These are phyloP conservation scores for Coffea humblotiana DNA, from an alignment of 305 asterid genomes.

Conservation along the genomic window DNA sequence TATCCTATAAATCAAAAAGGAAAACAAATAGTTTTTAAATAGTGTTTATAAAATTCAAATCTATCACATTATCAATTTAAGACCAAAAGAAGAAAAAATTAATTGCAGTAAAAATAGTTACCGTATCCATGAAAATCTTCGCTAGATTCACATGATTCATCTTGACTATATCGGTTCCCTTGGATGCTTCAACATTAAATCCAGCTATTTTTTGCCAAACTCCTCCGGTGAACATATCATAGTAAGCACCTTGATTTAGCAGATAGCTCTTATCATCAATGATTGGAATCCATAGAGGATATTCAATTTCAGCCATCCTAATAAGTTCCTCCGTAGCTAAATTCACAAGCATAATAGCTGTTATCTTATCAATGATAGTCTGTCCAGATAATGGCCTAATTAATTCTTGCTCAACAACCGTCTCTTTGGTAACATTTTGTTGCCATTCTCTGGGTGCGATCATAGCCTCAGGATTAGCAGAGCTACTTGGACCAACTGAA, in stretches of 20 bases:
- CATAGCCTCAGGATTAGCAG: not conserved
- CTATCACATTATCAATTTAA: too few species aligned
- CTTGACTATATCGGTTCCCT: not conserved
- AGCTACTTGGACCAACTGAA: not conserved
- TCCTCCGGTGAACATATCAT: conserved; percentile 4
- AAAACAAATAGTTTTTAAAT: not conserved
- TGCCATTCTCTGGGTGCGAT: not conserved
- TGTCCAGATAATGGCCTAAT: not conserved
- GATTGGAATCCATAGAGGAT: conserved; percentile 24
- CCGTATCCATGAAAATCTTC: conserved; percentile 18
- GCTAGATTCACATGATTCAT: conserved; percentile 13
- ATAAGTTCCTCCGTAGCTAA: conserved; percentile 24
- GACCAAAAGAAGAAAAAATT: too few species aligned
- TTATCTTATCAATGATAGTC: conserved; percentile 7
- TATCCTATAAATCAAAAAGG: conserved; percentile 15
- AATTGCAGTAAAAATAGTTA: not conserved
- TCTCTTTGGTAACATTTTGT: not conserved
- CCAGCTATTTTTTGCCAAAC: not conserved
- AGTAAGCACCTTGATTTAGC: conserved; percentile 19
- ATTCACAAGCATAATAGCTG: conserved; percentile 8
- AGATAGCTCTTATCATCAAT: not conserved
- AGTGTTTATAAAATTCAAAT: not conserved
- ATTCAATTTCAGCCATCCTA: conserved; percentile 1
- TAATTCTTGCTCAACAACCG: not conserved
- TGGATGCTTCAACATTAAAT: not conserved